A percentile compares a stretch with the other conserved stretches of the same genome.
These are phyloP conservation scores for Penicillium coffeae DNA, from an alignment of 495 filamentous ascomycete genomes.

Conservation along the genomic window DNA sequence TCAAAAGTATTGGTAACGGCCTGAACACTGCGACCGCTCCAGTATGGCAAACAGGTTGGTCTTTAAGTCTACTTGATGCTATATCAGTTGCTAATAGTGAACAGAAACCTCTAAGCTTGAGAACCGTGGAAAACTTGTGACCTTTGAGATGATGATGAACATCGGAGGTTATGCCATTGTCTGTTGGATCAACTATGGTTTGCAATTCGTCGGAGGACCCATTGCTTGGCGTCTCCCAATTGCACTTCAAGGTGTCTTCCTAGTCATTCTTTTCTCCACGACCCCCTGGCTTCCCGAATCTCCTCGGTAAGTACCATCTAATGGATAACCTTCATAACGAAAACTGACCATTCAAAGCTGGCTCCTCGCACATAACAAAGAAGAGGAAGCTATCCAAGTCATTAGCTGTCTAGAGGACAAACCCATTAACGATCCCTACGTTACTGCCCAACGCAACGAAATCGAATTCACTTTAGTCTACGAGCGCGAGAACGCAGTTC, in stretches of 20 bases:
- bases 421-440: neutral
- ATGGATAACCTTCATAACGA: neutral
- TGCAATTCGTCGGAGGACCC: conserved; percentile 41
- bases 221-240: conserved; percentile 51
- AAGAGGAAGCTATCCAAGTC: conserved; percentile 3
- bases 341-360: conserved; percentile 1
- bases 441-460: conserved; percentile 4
- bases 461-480: conserved; percentile 5
- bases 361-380: conserved; percentile 1
- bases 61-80: neutral
- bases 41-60: conserved; percentile 51
- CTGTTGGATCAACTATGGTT: conserved; percentile 57
- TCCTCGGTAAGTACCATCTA: conserved; percentile 32
- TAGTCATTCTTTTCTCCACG: conserved; percentile 43
- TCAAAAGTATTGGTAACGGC: conserved; percentile 54
- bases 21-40: conserved; percentile 62
- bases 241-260: conserved; percentile 51
- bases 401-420: conserved; percentile 2
- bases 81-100: neutral
- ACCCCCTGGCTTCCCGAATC: conserved; percentile 55
- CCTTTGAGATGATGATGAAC: conserved; percentile 58
- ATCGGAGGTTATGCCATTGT: conserved; percentile 52
- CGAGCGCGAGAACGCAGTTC: conserved; percentile 27
- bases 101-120: conserved; percentile 53
- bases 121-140: conserved; percentile 57